Base-by-base conservation (phyloP, 257 asterid species). In the Vinca minor region DNA sequence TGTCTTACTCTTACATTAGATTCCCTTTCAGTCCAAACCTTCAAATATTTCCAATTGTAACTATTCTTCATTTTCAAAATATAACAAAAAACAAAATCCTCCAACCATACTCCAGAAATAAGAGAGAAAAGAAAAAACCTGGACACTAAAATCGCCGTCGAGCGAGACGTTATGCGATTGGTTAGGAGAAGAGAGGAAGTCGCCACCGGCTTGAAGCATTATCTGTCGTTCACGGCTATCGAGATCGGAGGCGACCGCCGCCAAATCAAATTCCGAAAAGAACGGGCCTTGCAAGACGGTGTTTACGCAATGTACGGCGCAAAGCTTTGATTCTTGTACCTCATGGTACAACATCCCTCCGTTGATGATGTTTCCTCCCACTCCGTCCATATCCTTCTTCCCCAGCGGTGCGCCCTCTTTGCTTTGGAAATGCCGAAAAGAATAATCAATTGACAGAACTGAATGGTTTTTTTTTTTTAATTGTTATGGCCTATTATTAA, bases 331-430 rank as follows among this genome's bases (percentile, higher is more conserved):
- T 80, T 93, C 99, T 74, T 93, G 99, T 76, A 93, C 96, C 85
- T 93, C 99, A 68, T 93, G 99, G 95, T 93, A 93, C 94, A 93
- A 77, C 91, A 93, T 71, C 23, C 97, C 97, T 0, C 96, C 96
- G 65, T 89, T 89, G 85, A n/a, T n/a, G n/a, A n/a, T n/a, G n/a
- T n/a, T n/a, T n/a, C n/a, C n/a, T n/a, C 89, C 87, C 50, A 77
- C 77, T 32, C 77, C 85, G 59, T 78, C 84, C 67, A 73, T 70
- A 17, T 5, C 32, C 17, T 0, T 6, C 57, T n/a, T n/a, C n/a
- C n/a, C n/a, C n/a, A n/a, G n/a, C n/a, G n/a, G n/a, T n/a, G n/a
- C n/a, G n/a, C n/a, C n/a, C n/a, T n/a, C n/a, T n/a, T n/a, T n/a
- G n/a, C n/a, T n/a, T n/a, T n/a, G n/a, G n/a, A n/a, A n/a, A n/a